Evolutionary conservation across 176 grass and related monocot species (phyloP).

Genomic region (Eleusine coracana): DNA sequence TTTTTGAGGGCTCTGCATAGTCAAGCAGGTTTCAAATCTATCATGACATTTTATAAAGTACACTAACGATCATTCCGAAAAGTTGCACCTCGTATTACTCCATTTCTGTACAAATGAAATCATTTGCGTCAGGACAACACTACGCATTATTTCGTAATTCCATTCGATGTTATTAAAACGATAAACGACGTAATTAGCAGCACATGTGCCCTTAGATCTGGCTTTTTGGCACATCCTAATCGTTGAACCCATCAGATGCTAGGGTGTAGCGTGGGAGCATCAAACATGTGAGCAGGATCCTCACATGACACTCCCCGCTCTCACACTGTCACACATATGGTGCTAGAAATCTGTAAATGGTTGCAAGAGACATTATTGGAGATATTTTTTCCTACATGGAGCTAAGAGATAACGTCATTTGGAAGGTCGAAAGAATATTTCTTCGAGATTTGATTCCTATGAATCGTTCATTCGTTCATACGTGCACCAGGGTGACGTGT

Average conservation of each 20-base stretch:
- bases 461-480: neutral
- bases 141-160: neutral
- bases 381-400: neutral
- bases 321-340: too few relatives aligned
- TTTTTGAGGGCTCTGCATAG: neutral
- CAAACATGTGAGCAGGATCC: neutral
- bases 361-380: neutral
- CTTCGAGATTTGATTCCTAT: neutral
- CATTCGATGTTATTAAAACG: neutral
- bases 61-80: neutral
- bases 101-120: neutral
- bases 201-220: slow-evolving; percentile 12
- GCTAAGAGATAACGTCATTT: neutral
- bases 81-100: neutral
- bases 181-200: neutral
- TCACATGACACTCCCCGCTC: neutral
- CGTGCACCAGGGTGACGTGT: neutral
- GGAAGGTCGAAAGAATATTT: neutral
- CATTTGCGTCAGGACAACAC: neutral
- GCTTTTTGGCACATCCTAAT: neutral
- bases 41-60: neutral
- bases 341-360: neutral
- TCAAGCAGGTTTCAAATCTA: neutral
- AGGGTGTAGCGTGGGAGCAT: neutral
- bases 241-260: neutral